Conservation (phyloP, 495 filamentous ascomycete species). For the Penicillium egyptiacum region DNA sequence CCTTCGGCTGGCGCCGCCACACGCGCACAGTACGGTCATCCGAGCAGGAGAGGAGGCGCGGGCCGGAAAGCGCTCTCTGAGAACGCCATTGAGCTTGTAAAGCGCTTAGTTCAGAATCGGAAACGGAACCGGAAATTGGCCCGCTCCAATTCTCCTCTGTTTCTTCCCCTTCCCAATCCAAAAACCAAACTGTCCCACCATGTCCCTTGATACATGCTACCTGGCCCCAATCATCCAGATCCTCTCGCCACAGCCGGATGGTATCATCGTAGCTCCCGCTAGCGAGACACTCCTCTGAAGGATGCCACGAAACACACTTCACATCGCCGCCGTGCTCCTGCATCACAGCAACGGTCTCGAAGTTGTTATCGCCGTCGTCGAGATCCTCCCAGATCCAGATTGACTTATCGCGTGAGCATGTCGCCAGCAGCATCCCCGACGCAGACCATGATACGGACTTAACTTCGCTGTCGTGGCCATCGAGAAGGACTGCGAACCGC, state of each 20-base stretch:
- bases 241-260: conserved; percentile 84
- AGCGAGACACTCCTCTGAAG: conserved; percentile 75
- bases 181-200: conserved; percentile 77
- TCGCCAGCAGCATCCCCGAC: conserved; percentile 78
- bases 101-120: conserved; percentile 10
- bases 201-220: conserved; percentile 80
- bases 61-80: conserved; percentile 49
- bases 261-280: conserved; percentile 91
- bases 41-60: conserved; percentile 72
- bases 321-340: conserved; percentile 94
- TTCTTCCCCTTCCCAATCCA: conserved; percentile 79
- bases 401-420: conserved; percentile 85
- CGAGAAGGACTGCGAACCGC: conserved; percentile 82
- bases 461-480: conserved; percentile 92
- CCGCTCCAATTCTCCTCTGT: conserved; percentile 3
- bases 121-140: not conserved
- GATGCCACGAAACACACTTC: conserved; percentile 90
- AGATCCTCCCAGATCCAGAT: conserved; percentile 99
- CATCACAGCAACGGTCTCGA: conserved; percentile 92
- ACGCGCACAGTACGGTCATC: conserved; percentile 76
- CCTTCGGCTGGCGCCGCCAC: conserved; percentile 67
- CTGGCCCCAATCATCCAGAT: conserved; percentile 89
- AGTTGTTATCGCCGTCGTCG: conserved; percentile 79
- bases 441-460: conserved; percentile 82
- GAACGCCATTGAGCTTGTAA: conserved; percentile 41